These are phyloP conservation scores for Athelia psychrophila DNA, from an alignment of 1,284 basidiomycete species.

Conservation along the genomic window DNA sequence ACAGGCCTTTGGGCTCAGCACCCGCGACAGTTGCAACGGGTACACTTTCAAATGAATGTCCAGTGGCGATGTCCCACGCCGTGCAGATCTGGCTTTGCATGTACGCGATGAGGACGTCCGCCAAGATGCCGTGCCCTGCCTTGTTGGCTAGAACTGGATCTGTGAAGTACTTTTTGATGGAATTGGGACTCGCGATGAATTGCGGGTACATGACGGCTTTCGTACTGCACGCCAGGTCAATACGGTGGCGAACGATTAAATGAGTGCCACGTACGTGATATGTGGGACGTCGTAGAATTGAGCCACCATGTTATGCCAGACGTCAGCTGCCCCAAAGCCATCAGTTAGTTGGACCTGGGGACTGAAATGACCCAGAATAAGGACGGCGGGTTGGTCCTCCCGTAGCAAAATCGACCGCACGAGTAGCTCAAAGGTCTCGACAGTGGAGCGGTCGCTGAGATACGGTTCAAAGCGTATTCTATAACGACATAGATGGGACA, in stretches of 20 bases:
- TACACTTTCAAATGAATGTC: slow-evolving; percentile 60
- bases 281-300: slow-evolving; percentile 96
- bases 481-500: neutral
- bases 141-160: slow-evolving; percentile 84
- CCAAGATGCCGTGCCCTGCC: slow-evolving; percentile 78
- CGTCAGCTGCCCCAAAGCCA: slow-evolving; percentile 86
- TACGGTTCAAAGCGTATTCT: neutral
- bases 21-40: slow-evolving; percentile 35
- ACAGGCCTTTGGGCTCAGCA: slow-evolving; percentile 54
- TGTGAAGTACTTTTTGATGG: slow-evolving; percentile 70
- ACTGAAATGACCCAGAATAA: slow-evolving; percentile 90
- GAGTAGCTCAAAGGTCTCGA: slow-evolving; percentile 87
- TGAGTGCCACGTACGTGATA: slow-evolving; percentile 49
- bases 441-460: slow-evolving; percentile 63
- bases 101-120: slow-evolving; percentile 85
- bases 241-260: neutral
- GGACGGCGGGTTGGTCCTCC: slow-evolving; percentile 84
- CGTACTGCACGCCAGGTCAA: slow-evolving; percentile 39
- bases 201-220: slow-evolving; percentile 81
- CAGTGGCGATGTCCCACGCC: slow-evolving; percentile 77
- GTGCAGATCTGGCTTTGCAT: slow-evolving; percentile 85
- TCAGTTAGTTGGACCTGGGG: slow-evolving; percentile 77
- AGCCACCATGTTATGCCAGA: slow-evolving; percentile 84
- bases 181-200: slow-evolving; percentile 75
- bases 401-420: slow-evolving; percentile 87